These are phyloP conservation scores for Pichia scutulata DNA, from an alignment of 805 yeast genomes.

Conservation along the genomic window DNA sequence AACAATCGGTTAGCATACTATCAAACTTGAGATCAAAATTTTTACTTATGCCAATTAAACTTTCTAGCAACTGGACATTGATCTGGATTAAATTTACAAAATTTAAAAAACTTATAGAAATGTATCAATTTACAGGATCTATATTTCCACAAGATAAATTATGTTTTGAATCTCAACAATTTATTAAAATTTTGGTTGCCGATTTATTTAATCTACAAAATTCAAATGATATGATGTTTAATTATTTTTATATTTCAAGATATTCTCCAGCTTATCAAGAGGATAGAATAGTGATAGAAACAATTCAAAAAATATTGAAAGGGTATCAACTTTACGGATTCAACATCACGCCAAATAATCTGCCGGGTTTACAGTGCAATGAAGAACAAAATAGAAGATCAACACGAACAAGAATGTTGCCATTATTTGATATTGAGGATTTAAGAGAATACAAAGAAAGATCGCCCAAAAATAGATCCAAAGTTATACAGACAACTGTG, in stretches of 20 bases:
- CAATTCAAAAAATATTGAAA: conserved; percentile 13
- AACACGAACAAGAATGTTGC: conserved; percentile 4
- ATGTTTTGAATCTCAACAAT: conserved; percentile 10
- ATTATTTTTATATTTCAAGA: conserved; percentile 14
- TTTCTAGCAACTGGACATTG: conserved; percentile 19
- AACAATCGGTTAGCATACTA: not conserved
- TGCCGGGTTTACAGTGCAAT: not conserved
- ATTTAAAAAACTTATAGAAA: conserved; percentile 11
- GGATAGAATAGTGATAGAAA: conserved; percentile 16
- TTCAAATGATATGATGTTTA: conserved; percentile 11
- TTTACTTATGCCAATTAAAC: conserved; percentile 17
- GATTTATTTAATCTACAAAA: conserved; percentile 12
- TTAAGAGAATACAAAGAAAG: not conserved
- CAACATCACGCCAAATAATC: conserved; percentile 8
- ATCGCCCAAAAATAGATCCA: not conserved
- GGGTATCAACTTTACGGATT: conserved; percentile 20
- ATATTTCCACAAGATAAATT: conserved; percentile 9
- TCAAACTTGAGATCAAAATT: conserved; percentile 12
- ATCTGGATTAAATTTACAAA: conserved; percentile 22
- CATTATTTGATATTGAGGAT: conserved; percentile 5
- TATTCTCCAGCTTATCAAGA: conserved; percentile 16
- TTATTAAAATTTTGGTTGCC: conserved; percentile 13
- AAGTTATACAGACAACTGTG: not conserved
- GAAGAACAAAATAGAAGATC: not conserved
- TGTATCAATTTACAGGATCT: conserved; percentile 20